Base-by-base conservation (phyloP, 768 basidiomycete species). In the Collybia sordida region DNA sequence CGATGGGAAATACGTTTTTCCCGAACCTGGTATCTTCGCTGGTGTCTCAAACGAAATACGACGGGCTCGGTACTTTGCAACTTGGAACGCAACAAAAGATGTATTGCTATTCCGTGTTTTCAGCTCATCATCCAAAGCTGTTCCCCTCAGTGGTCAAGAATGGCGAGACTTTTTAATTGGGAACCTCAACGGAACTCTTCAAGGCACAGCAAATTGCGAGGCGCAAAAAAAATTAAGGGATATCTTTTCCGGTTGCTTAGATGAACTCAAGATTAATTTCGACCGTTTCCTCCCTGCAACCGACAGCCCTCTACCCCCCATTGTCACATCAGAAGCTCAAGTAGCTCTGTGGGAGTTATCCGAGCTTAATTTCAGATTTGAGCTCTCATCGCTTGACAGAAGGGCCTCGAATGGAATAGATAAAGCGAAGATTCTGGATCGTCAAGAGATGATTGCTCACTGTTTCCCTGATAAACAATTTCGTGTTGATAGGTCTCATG, bases 151-250 rank as follows among this genome's bases (percentile, higher is more conserved):
- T 8, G 23, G n/a, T 11, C 43, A 45, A 14, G 12, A 45, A 15
- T 45, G 27, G 43, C 18, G 43, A 6, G 43, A 45, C 35, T 45
- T 45, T 19, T 34, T 45, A 31, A 6, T 28, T 12, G 28, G n/a
- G n/a, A n/a, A n/a, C n/a, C n/a, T n/a, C n/a, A n/a, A 45, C 35
- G 43, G 43, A 34, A 27, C 35, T 31, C 43, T 45, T 18, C 17
- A 3, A 45, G 11, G 42, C 23, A 4, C 2, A 15, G 15, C 25
- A 43, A 18, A n/a, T 31, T 15, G 43, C 34, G 18, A 25, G n/a
- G 11, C n/a, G 17, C 27, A 12, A 18, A 34, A 45, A 34, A 21
- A 45, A 45, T 27, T 34, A 11, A 45, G n/a, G 22, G 25, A 18
- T 14, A 6, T 45, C 18, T 45, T 45, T 45, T 27, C 27, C 27